Percentiles rank a stretch among this genome's conserved stretches.
These are phyloP conservation scores for Lignosus rhinocerotis DNA, from an alignment of 1,284 basidiomycete genomes.

Conservation along the genomic window DNA sequence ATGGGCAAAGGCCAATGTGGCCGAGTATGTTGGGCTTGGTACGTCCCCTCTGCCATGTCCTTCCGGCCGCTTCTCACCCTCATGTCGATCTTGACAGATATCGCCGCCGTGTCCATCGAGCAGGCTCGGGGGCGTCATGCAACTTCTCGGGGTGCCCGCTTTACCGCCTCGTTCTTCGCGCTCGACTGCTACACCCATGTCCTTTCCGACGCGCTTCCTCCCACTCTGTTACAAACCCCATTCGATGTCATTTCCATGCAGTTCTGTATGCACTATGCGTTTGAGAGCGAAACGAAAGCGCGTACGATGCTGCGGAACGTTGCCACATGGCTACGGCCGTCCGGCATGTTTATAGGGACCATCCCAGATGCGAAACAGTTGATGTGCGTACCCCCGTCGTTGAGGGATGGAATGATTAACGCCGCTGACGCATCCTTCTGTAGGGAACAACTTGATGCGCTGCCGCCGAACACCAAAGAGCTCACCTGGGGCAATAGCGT, in stretches of 20 bases:
- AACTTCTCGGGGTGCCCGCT: constrained; percentile 51
- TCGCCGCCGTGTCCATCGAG: constrained; percentile 88
- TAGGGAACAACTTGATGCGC: constrained; percentile 67
- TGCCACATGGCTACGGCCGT: constrained; percentile 73
- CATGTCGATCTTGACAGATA: constrained; percentile 58
- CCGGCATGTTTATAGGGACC: constrained; percentile 93
- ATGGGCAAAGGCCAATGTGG: constrained; percentile 88
- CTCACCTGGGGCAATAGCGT: constrained; percentile 89
- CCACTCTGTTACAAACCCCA: constrained; percentile 52
- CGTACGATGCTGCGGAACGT: constrained; percentile 95
- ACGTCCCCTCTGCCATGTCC: constrained; percentile 27
- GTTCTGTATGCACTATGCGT: constrained; percentile 99
- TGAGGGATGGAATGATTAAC: neutral
- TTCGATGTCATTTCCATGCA: constrained; percentile 98
- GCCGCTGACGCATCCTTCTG: constrained; percentile 5
- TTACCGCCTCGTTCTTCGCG: constrained; percentile 81
- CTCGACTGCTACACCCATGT: constrained; percentile 87
- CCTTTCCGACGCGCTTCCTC: constrained; percentile 70
- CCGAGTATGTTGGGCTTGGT: constrained; percentile 85
- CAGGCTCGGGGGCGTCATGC: constrained; percentile 77
- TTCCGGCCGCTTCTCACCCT: constrained; percentile 1
- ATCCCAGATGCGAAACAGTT: constrained; percentile 86
- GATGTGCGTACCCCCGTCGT: constrained; percentile 51
- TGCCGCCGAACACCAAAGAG: constrained; percentile 60
- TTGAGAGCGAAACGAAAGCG: constrained; percentile 85